Evolutionary conservation across 1,284 basidiomycete species (phyloP).

Genomic region (Trichosporon sp.): DNA sequence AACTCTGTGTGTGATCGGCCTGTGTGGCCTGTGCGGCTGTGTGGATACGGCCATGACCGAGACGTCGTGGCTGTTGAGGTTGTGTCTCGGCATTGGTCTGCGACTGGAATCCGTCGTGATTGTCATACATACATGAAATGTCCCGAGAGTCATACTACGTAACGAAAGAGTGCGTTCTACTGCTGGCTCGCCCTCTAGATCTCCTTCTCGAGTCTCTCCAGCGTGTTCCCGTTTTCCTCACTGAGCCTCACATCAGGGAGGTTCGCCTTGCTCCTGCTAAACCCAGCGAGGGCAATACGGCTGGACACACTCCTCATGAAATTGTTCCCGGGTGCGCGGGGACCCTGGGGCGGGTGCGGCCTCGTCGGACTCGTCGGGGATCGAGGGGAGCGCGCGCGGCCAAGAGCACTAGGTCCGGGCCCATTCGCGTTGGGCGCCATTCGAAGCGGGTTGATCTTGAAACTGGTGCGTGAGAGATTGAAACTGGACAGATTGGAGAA

Average conservation of each 20-base stretch:
- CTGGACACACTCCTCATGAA: background rate
- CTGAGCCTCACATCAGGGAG: conserved; percentile 5
- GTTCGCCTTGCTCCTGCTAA: background rate
- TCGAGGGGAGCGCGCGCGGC: background rate
- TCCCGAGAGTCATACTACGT: background rate
- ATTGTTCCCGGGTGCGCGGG: background rate
- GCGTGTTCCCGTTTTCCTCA: conserved; percentile 7
- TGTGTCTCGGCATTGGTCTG: background rate
- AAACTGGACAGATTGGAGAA: background rate
- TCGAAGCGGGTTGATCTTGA: background rate
- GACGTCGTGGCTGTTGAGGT: background rate
- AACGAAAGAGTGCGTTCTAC: background rate
- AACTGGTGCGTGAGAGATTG: conserved; percentile 9
- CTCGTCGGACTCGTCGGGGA: background rate
- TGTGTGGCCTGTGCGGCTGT: too few species aligned
- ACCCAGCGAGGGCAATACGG: background rate
- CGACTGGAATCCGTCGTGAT: background rate
- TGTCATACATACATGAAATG: conserved; percentile 12
- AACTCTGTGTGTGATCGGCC: background rate
- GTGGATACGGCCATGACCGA: background rate
- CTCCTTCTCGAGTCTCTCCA: conserved; percentile 16
- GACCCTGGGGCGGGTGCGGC: background rate
- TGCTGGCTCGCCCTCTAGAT: conserved; percentile 8
- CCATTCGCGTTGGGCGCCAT: background rate
- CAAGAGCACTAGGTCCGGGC: background rate